Evolutionary conservation across 192 early-diverging fungal genomes (phyloP), one percentile per base, ranked within the genome.

Genomic region (Geranomyces variabilis): DNA sequence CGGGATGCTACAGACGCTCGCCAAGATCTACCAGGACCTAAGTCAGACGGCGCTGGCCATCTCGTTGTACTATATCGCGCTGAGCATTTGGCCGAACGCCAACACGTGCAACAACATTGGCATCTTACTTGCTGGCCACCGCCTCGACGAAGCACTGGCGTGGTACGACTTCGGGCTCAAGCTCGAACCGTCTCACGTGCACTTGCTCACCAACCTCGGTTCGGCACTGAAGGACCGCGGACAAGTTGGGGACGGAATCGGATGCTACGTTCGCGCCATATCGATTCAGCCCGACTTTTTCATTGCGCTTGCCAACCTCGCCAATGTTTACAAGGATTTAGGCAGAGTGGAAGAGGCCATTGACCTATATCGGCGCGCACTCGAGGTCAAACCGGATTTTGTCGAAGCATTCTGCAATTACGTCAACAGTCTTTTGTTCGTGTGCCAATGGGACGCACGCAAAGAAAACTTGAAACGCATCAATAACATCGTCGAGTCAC

Each of bases 61-160:
- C 43, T 88, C 89, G 30, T 85, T 95, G 22, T 95, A 96, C 78
- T 96, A 95, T 76, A 62, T 93, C 29, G 90, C 92, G 57, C 80
- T 95, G 48, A 79, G 90, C 9, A 81, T 95, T 58, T 83, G 86
- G 63, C 91, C 93, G 41, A 92, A 90, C 29, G 93, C 94, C 2
- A 94, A 93, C 41, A 93, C 93, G 1, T 92, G 91, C 84, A 96
- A 96, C 82, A 94, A 95, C 71, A 77, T 96, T 29, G 94, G 94
- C 5, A 95, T 96, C 43, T 75, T 94, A 31, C 74, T 80, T 10
- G 87, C 87, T 34, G 79, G 84, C 22, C 91, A 90, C 46, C 92
- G 93, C 14, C 82, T 91, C n/a, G 86, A 87, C 33, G 79, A 94
- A 48, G 90, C 93, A 0, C 82, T 94, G 60, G 84, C 90, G 77